Percentiles rank a stretch among this genome's conserved stretches.
Evolutionary conservation across 352 stramenopile species (phyloP).

Genomic region (Phytopythium delawarense): DNA sequence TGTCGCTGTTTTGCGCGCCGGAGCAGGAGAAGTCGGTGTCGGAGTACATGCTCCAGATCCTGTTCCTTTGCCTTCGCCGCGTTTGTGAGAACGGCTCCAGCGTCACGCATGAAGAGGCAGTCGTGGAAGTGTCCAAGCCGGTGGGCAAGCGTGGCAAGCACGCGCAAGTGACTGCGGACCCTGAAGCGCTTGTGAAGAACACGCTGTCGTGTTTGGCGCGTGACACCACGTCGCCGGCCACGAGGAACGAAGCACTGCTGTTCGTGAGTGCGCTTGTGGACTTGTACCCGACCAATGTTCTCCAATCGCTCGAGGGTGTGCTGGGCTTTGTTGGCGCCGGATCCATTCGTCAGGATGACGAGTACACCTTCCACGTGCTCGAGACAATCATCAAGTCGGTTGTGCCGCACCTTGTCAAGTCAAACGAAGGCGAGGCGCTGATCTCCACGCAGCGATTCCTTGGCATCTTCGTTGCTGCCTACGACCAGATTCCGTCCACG

Average conservation of each 20-base stretch:
- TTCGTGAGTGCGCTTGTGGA: slow-evolving; percentile 81
- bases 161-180: slow-evolving; percentile 24
- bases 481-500: slow-evolving; percentile 53
- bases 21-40: slow-evolving; percentile 53
- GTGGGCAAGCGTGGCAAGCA: slow-evolving; percentile 21
- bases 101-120: background rate
- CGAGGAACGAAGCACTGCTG: slow-evolving; percentile 75
- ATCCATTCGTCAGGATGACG: slow-evolving; percentile 70
- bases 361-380: slow-evolving; percentile 87
- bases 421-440: slow-evolving; percentile 2
- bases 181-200: slow-evolving; percentile 73
- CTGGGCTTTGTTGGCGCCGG: slow-evolving; percentile 55
- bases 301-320: slow-evolving; percentile 76
- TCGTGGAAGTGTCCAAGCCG: background rate
- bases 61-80: slow-evolving; percentile 72
- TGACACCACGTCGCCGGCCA: slow-evolving; percentile 59
- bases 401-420: slow-evolving; percentile 65
- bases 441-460: slow-evolving; percentile 78
- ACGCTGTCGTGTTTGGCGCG: slow-evolving; percentile 62
- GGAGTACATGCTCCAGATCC: slow-evolving; percentile 78
- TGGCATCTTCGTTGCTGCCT: slow-evolving; percentile 69
- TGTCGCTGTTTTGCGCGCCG: slow-evolving; percentile 51
- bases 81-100: slow-evolving; percentile 47
- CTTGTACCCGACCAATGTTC: slow-evolving; percentile 64
- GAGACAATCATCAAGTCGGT: slow-evolving; percentile 80